These are phyloP conservation scores for Fusarium robinianum DNA, from an alignment of 2,329 filamentous ascomycete species.

Conservation along the genomic window DNA sequence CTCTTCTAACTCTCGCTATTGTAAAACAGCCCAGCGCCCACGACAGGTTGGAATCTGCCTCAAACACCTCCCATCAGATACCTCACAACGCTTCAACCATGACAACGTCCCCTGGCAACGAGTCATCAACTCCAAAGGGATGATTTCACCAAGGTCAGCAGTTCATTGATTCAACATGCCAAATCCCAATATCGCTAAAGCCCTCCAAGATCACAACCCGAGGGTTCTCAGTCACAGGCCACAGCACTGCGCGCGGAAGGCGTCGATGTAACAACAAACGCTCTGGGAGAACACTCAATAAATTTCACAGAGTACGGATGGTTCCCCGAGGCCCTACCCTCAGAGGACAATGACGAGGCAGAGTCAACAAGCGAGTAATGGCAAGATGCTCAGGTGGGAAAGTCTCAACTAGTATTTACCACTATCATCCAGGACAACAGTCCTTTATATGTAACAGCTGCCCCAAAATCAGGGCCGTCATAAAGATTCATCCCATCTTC, in stretches of 20 bases:
- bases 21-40: slow-evolving; percentile 63
- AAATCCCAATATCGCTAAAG: neutral
- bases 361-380: slow-evolving; percentile 6
- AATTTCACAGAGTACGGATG: slow-evolving; percentile 58
- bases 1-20: neutral
- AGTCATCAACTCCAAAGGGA: slow-evolving; percentile 84
- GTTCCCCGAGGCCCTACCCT: slow-evolving; percentile 58
- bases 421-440: slow-evolving; percentile 29
- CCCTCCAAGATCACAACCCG: slow-evolving; percentile 51
- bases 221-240: slow-evolving; percentile 56
- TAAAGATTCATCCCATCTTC: slow-evolving; percentile 38
- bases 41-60: slow-evolving; percentile 90
- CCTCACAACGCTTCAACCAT: slow-evolving; percentile 64
- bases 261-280: slow-evolving; percentile 53
- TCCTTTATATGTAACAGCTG: slow-evolving; percentile 35
- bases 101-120: slow-evolving; percentile 92
- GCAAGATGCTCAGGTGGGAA: neutral
- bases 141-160: slow-evolving; percentile 79
- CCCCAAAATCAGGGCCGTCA: slow-evolving; percentile 27
- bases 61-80: slow-evolving; percentile 74
- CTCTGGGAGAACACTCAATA: slow-evolving; percentile 57
- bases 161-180: neutral
- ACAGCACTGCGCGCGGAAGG: slow-evolving; percentile 56
- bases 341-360: slow-evolving; percentile 40
- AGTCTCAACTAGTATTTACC: slow-evolving; percentile 37